A percentile compares a stretch with the other conserved stretches of the same genome.
phyloP scores from a whole-genome alignment of 345 rosid genomes.

The Ailanthus altissimus region DNA sequence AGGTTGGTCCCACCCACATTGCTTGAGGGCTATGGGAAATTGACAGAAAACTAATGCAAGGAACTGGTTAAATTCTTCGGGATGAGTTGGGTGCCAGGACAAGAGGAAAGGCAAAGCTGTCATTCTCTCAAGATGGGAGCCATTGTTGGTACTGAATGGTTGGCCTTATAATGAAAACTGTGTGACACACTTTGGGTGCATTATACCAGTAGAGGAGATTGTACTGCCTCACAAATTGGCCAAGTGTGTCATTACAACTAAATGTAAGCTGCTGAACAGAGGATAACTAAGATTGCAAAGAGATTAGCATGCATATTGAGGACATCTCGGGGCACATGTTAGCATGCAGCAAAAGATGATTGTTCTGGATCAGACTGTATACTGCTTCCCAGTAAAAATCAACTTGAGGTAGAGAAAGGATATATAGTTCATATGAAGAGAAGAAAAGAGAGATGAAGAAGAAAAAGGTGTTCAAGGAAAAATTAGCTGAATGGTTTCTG shows the following conservation, averaged over 20 bases:
- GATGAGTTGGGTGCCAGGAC: constrained; percentile 42
- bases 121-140: constrained; percentile 40
- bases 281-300: constrained; percentile 12
- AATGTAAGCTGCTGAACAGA: constrained; percentile 20
- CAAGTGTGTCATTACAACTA: constrained; percentile 25
- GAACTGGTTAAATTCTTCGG: constrained; percentile 23
- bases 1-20: neutral
- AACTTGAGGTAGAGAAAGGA: constrained; percentile 14
- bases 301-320: constrained; percentile 35
- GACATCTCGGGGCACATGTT: constrained; percentile 28
- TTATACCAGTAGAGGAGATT: constrained; percentile 28
- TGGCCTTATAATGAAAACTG: constrained; percentile 27
- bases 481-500: constrained; percentile 27
- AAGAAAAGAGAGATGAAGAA: constrained; percentile 23
- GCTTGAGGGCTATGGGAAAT: neutral
- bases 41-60: neutral
- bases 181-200: constrained; percentile 32
- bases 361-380: constrained; percentile 36
- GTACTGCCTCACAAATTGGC: constrained; percentile 27
- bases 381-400: constrained; percentile 24
- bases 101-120: constrained; percentile 39
- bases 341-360: constrained; percentile 21
- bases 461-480: constrained; percentile 17
- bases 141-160: constrained; percentile 26
- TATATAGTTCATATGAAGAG: constrained; percentile 22